Evolutionary conservation across 2,329 filamentous ascomycete genomes (phyloP).

Genomic region (Venturia oleaginea): DNA sequence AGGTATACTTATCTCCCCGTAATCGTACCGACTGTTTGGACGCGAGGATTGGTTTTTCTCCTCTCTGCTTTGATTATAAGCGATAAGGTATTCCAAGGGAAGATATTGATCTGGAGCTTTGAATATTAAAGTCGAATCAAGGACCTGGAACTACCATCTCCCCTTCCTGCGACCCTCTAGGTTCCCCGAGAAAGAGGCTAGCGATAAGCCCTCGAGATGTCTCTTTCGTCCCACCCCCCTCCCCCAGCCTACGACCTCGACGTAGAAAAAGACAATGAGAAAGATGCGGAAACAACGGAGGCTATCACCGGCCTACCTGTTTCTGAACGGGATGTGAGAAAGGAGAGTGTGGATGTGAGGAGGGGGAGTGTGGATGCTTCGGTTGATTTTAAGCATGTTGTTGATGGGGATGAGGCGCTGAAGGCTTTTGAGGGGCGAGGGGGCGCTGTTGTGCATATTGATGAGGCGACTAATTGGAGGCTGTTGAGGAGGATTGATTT

Average conservation of each 20-base stretch:
- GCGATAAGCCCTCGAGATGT: not conserved
- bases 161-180: too few relatives aligned
- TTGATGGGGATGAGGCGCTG: constrained; percentile 53
- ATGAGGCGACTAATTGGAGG: constrained; percentile 48
- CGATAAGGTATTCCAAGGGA: too few relatives aligned
- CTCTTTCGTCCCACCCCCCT: not conserved
- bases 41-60: too few relatives aligned
- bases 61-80: too few relatives aligned
- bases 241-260: not conserved
- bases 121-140: too few relatives aligned
- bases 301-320: not conserved
- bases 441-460: constrained; percentile 44
- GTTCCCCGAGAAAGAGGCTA: not conserved
- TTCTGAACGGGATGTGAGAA: not conserved
- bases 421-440: constrained; percentile 43
- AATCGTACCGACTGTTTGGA: too few relatives aligned
- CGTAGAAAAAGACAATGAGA: not conserved
- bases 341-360: not conserved
- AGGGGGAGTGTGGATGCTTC: not conserved
- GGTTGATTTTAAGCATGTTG: constrained; percentile 39
- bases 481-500: constrained; percentile 53
- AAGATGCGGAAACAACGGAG: not conserved
- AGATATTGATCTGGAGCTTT: too few relatives aligned
- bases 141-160: too few relatives aligned
- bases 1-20: too few relatives aligned